Evolutionary conservation across 306 rosid genomes (phyloP).

Genomic region (Gillenia trifoliata): DNA sequence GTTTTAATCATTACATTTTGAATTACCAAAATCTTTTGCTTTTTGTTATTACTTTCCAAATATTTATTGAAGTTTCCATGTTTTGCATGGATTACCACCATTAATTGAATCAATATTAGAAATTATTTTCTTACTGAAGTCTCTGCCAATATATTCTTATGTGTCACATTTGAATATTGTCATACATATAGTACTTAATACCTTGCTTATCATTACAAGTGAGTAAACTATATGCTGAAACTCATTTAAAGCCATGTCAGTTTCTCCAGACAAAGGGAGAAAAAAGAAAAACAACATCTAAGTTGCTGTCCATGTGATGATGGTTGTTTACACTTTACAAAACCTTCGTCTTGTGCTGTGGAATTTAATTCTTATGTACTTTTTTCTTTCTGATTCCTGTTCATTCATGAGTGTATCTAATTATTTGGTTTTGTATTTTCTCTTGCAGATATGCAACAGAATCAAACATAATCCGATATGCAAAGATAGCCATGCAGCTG

Average conservation of each 20-base stretch:
- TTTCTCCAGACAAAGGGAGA: background rate
- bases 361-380: background rate
- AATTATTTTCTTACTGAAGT: background rate
- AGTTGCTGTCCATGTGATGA: background rate
- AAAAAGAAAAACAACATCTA: background rate
- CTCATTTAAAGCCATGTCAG: background rate
- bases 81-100: background rate
- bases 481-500: conserved; percentile 78
- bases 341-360: background rate
- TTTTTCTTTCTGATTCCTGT: background rate
- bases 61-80: background rate
- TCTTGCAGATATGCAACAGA: conserved; percentile 49
- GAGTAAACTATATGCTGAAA: background rate
- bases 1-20: background rate
- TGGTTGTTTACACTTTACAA: background rate
- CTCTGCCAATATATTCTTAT: background rate
- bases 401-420: background rate
- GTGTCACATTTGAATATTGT: background rate
- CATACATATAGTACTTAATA: background rate
- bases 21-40: too few relatives aligned
- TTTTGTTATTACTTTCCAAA: background rate
- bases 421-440: conserved; percentile 8
- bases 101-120: background rate
- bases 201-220: background rate
- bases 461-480: conserved; percentile 64